Evolutionary conservation across 495 filamentous ascomycete species (phyloP).

Genomic region (Lophium mytilinum): DNA sequence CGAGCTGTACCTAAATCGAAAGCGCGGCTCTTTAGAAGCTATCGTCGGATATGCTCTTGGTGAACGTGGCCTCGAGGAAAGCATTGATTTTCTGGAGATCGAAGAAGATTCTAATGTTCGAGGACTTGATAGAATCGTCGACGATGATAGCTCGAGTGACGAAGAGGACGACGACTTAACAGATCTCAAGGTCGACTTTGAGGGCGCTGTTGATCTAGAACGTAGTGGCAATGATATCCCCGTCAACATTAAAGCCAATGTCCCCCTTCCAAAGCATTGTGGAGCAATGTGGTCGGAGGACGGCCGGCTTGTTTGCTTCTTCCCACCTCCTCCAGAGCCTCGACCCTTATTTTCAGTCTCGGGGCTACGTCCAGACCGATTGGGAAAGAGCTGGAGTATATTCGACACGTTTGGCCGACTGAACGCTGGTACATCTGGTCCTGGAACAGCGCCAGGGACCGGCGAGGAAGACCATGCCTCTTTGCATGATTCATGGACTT

Average conservation of each 20-base stretch:
- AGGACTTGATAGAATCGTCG: slow-evolving; percentile 49
- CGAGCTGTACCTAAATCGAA: slow-evolving; percentile 55
- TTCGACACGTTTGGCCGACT: slow-evolving; percentile 90
- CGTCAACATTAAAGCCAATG: slow-evolving; percentile 58
- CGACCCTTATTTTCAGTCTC: slow-evolving; percentile 55
- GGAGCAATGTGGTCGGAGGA: slow-evolving; percentile 70
- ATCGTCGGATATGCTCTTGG: slow-evolving; percentile 77
- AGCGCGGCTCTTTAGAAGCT: slow-evolving; percentile 73
- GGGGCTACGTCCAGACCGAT: slow-evolving; percentile 51
- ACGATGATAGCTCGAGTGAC: slow-evolving; percentile 71
- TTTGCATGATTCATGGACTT: slow-evolving; percentile 60
- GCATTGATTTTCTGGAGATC: slow-evolving; percentile 53
- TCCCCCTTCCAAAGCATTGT: slow-evolving; percentile 66
- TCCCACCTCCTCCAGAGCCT: slow-evolving; percentile 70
- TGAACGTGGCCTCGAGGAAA: slow-evolving; percentile 68
- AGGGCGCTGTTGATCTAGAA: slow-evolving; percentile 41
- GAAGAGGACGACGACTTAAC: slow-evolving; percentile 55
- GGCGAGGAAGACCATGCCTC: slow-evolving; percentile 18
- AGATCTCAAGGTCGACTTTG: slow-evolving; percentile 37
- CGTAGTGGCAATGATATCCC: slow-evolving; percentile 47
- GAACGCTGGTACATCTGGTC: slow-evolving; percentile 46
- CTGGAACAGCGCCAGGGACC: background rate
- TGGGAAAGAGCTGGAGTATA: slow-evolving; percentile 52
- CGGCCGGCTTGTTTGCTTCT: slow-evolving; percentile 78
- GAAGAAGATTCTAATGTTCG: slow-evolving; percentile 38